These are phyloP conservation scores for Cyclotella cryptica DNA, from an alignment of 108 stramenopile genomes.

Conservation along the genomic window DNA sequence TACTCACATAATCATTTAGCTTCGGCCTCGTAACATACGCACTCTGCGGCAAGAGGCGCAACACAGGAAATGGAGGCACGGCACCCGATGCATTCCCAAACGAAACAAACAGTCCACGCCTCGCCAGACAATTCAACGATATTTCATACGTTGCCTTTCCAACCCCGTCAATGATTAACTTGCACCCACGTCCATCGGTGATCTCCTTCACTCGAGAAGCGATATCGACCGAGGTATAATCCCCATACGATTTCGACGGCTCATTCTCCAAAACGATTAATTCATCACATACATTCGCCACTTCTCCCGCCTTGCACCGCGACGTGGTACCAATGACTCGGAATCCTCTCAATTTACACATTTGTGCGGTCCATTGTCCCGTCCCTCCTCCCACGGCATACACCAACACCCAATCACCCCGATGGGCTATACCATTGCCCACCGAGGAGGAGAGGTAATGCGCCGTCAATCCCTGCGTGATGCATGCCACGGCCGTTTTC, in stretches of 20 bases:
- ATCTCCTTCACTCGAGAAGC: conserved; percentile 69
- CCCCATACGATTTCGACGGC: conserved; percentile 67
- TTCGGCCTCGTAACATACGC: conserved; percentile 87
- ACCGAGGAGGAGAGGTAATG: conserved; percentile 80
- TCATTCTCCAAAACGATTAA: conserved; percentile 87
- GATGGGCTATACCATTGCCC: conserved; percentile 70
- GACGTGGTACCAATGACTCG: conserved; percentile 84
- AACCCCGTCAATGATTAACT: conserved; percentile 86
- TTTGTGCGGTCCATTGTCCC: conserved; percentile 88
- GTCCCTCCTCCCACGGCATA: conserved; percentile 88
- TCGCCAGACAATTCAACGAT: conserved; percentile 75
- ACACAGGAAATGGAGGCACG: conserved; percentile 83
- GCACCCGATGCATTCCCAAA: conserved; percentile 92
- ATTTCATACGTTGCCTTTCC: conserved; percentile 84
- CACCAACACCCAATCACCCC: conserved; percentile 82
- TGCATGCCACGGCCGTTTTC: conserved; percentile 71
- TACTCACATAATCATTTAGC: conserved; percentile 76
- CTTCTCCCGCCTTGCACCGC: conserved; percentile 59
- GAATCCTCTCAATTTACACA: conserved; percentile 85
- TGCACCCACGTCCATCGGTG: conserved; percentile 76
- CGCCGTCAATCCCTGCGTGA: conserved; percentile 87
- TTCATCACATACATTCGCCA: conserved; percentile 70
- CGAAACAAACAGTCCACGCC: conserved; percentile 82
- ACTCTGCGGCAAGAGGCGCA: conserved; percentile 74
- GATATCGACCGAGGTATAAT: conserved; percentile 82